Evolutionary conservation across 441 rosid genomes (phyloP), one percentile per base, ranked within the genome.

Genomic region (Lagerstroemia fauriei): DNA sequence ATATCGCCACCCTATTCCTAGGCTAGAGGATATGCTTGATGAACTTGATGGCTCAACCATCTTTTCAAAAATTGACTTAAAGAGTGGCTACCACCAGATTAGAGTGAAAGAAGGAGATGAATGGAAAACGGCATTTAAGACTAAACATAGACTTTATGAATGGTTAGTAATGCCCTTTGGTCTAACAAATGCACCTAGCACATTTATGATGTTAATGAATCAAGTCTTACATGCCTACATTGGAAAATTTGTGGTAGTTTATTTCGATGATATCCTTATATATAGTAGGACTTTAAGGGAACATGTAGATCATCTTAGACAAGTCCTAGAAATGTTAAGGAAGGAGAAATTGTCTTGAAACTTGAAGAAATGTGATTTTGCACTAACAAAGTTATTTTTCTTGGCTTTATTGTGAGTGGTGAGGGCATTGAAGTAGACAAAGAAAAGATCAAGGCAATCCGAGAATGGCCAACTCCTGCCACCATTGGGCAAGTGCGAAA

Each of bases 91-190:
- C 29, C 69, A 77, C 11, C 79, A 77, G 25, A 8, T 77, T 5
- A 53, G 51, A 5, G 32, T 77, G 44, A 38, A 38, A 38, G 10
- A 75, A 75, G 31, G n/a, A 25, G 78, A 75, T 75, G 78, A 38
- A 24, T 51, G 18, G 16, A 77, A 77, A 2, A 20, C 66, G 0
- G 8, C 79, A 17, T 77, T 77, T 56, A 66, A 27, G 12, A 77
- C 79, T 14, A 22, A 11, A 32, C 51, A 77, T 32, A 41, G 79
- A 31, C 79, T 50, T n/a, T 77, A 76, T n/a, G 66, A 76, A 14
- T 77, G 51, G 11, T n/a, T 77, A 51, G 69, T 77, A 53, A 75
- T 75, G 78, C 34, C 17, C 18, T 46, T 75, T 46, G 59, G 59
- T 44, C 44, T 75, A 16, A 53, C 69, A 13, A 53, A 77, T n/a